Percentiles rank a stretch among this genome's conserved stretches.
These are phyloP conservation scores for Ehretia macrophylla DNA, from an alignment of 257 asterid species.

Conservation along the genomic window DNA sequence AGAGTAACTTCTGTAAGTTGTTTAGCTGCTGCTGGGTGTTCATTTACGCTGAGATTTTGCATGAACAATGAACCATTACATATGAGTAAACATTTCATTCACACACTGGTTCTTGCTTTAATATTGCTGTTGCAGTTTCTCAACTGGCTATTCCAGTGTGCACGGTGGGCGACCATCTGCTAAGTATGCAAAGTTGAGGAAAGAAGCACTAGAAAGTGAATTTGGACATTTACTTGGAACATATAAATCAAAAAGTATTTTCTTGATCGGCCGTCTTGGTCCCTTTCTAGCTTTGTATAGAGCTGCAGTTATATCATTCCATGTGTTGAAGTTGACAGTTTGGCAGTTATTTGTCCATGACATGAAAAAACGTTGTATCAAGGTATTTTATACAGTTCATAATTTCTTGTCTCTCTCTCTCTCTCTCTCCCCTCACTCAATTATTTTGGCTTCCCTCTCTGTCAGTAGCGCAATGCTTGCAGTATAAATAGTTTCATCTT, in stretches of 20 bases:
- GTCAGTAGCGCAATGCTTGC: too few species aligned
- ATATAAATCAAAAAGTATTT: constrained; percentile 48
- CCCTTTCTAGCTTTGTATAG: constrained; percentile 89
- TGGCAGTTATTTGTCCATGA: constrained; percentile 81
- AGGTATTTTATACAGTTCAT: constrained; percentile 40
- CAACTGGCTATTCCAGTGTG: constrained; percentile 76
- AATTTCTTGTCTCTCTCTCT: not conserved
- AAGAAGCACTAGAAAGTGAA: constrained; percentile 74
- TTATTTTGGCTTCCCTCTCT: not conserved
- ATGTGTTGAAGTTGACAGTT: constrained; percentile 68
- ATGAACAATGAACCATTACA: not conserved
- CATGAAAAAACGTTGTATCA: constrained; percentile 62
- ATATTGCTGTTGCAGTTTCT: constrained; percentile 56
- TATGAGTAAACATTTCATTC: not conserved
- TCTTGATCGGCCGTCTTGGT: constrained; percentile 61
- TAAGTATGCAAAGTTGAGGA: constrained; percentile 90
- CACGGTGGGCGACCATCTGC: constrained; percentile 94
- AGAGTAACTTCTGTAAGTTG: constrained; percentile 9
- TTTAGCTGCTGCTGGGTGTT: not conserved
- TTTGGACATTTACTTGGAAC: constrained; percentile 70
- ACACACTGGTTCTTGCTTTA: constrained; percentile 4
- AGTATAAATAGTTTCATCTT: too few species aligned
- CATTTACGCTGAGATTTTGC: not conserved
- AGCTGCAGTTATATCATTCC: constrained; percentile 81
- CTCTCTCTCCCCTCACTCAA: not conserved